Conservation (phyloP, 768 basidiomycete species). For the Candolleomyces efflorescens region DNA sequence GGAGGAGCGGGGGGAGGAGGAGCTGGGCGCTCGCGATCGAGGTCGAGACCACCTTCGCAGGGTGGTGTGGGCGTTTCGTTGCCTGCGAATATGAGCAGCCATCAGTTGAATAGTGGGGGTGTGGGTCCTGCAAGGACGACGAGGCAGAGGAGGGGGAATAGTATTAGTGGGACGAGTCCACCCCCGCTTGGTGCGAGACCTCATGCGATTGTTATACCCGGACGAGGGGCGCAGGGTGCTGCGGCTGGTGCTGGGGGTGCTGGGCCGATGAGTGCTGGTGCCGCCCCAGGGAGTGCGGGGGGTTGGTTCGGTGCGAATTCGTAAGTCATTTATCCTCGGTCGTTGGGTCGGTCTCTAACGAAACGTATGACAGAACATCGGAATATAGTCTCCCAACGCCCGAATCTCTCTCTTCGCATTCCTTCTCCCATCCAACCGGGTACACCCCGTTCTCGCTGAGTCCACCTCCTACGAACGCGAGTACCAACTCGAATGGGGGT, state of each 20-base stretch:
- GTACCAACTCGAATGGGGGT: neutral
- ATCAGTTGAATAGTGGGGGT: constrained; percentile 14
- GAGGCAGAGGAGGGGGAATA: constrained; percentile 54
- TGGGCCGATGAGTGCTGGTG: constrained; percentile 4
- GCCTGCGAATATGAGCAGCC: constrained; percentile 7
- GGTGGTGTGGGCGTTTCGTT: constrained; percentile 7
- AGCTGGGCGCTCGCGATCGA: constrained; percentile 14
- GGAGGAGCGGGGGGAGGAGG: neutral
- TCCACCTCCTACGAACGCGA: constrained; percentile 12
- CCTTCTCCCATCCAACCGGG: constrained; percentile 21
- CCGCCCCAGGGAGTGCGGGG: neutral
- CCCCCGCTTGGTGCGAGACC: constrained; percentile 44
- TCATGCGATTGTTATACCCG: constrained; percentile 70
- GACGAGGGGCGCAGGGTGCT: constrained; percentile 4
- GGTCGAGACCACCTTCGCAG: constrained; percentile 12
- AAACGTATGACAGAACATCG: neutral
- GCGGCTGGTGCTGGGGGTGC: constrained; percentile 1
- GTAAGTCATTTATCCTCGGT: neutral
- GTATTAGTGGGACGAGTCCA: constrained; percentile 53
- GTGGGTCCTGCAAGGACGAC: constrained; percentile 54
- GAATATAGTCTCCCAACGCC: constrained; percentile 13
- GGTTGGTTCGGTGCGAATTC: neutral
- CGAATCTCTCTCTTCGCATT: constrained; percentile 27
- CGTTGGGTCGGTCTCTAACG: neutral
- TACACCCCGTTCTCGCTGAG: constrained; percentile 27